Percentiles rank a stretch among this genome's conserved stretches.
Conservation (phyloP, 305 asterid genomes). For the Rubia peregrina region DNA sequence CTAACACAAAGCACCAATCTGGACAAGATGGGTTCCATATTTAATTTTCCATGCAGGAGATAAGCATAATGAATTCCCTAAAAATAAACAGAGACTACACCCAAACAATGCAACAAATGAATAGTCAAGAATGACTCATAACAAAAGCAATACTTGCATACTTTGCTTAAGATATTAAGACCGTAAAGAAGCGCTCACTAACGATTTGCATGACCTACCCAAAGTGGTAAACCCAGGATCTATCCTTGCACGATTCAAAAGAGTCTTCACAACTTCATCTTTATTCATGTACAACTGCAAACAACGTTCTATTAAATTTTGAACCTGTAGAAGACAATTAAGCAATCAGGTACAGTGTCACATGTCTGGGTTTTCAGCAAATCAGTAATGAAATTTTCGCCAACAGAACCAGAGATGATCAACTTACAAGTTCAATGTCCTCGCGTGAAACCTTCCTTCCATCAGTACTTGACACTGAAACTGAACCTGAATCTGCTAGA, state of each 20-base stretch:
- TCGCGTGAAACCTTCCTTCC: conserved; percentile 16
- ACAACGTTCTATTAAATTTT: conserved; percentile 80
- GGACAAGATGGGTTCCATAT: background rate
- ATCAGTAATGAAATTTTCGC: background rate
- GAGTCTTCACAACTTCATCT: conserved; percentile 92
- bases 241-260: conserved; percentile 86
- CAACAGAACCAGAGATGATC: conserved; percentile 5
- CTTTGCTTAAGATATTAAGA: background rate
- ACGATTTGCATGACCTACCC: conserved; percentile 40
- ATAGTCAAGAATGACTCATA: background rate
- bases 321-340: conserved; percentile 49
- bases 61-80: background rate
- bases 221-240: conserved; percentile 97
- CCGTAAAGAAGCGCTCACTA: background rate
- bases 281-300: conserved; percentile 86
- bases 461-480: conserved; percentile 71
- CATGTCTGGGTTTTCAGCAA: background rate
- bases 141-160: background rate
- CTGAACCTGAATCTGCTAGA: conserved; percentile 50
- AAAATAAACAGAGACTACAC: background rate
- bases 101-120: background rate
- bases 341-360: background rate
- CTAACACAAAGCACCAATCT: background rate
- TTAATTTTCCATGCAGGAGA: background rate
- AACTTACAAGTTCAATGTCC: conserved; percentile 67